Conservation (phyloP, 2,329 filamentous ascomycete genomes). For the Aspergillus intermedius region DNA sequence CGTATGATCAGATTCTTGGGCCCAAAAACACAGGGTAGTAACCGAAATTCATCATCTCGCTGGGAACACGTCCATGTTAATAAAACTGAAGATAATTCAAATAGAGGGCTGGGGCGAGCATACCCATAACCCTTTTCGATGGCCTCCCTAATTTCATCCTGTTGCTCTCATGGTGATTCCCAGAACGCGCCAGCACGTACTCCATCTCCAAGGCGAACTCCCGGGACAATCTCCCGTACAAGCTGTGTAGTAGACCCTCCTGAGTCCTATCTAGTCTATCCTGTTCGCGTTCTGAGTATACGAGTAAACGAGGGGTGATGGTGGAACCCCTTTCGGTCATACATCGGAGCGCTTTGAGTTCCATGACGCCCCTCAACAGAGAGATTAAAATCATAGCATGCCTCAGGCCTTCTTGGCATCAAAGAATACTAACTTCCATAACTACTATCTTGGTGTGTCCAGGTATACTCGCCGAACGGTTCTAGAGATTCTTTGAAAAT, state of each 20-base stretch:
- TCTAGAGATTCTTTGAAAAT: too few species aligned
- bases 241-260: neutral
- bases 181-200: neutral
- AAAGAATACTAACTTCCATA: too few species aligned
- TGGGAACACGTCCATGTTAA: neutral
- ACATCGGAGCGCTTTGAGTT: neutral
- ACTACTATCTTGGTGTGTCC: too few species aligned
- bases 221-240: neutral
- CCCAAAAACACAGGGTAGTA: neutral
- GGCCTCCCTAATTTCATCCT: neutral
- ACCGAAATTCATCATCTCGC: neutral
- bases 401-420: too few species aligned
- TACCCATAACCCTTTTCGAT: neutral
- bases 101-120: neutral
- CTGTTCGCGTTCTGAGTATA: neutral
- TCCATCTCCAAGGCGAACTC: neutral
- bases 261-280: neutral
- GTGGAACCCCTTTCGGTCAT: neutral
- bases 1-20: neutral
- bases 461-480: too few species aligned
- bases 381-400: too few species aligned
- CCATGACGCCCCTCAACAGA: neutral
- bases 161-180: neutral
- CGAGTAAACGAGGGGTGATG: neutral
- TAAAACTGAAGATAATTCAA: neutral